Base-by-base conservation (phyloP, 352 stramenopile species). In the Pythium aristosporum region DNA sequence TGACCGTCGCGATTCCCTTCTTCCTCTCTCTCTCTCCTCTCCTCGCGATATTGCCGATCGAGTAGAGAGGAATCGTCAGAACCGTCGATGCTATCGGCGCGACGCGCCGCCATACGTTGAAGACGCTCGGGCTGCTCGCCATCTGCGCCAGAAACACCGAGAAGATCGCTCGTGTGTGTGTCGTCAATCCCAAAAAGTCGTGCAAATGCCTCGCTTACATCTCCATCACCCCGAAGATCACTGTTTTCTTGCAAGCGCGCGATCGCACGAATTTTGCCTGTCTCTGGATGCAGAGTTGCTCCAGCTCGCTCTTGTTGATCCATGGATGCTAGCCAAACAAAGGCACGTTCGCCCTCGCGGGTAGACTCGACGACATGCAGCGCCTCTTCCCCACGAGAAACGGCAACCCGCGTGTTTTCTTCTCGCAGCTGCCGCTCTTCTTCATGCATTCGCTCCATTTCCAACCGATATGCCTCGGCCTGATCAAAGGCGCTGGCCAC, bases 291-390 rank as follows among this genome's bases (percentile, higher is more conserved):
- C 8, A n/a, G 2, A 0, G 32, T 56, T 51, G 53, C 41, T 23
- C 68, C 63, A 13, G 59, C 52, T 13, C 79, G 65, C 20, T 78
- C 68, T 21, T 73, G 68, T n/a, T 75, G 74, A 53, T 91, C 75
- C n/a, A 88, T 57, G 10, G 77, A 48, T 7, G 71, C 60, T 4
- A 92, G 64, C 80, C 80, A 90, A 44, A 85, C 65, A 28, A 92
- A 50, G 2, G 73, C 77, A 25, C 79, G 65, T 39, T 76, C 63
- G 8, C 76, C 81, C 23, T 81, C 65, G 16, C 75, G 55, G 6
- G 64, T 74, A 5, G 72, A 75, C 32, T 68, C 61, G 11, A 79
- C 57, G 7, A 68, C 32, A 10, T 82, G 54, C 12, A 78, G 39
- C 4, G 81, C 84, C 5, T 66, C 21, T 48, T 68, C 59, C 0